Evolutionary conservation across 2,329 filamentous ascomycete genomes (phyloP).

Genomic region (Venturia oleaginea): DNA sequence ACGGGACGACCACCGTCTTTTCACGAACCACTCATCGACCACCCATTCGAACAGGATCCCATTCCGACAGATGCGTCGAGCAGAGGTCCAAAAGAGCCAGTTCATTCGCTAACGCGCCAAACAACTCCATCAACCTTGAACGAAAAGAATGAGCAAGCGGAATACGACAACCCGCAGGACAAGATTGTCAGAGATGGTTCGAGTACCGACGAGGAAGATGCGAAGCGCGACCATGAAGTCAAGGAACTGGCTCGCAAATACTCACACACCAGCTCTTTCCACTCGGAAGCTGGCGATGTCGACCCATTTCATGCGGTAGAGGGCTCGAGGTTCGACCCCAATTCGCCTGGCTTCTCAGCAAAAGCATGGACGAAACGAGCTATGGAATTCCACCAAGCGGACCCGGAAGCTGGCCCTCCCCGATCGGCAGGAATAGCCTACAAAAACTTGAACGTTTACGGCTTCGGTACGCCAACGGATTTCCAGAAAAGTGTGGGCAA

Average conservation of each 20-base stretch:
- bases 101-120: neutral
- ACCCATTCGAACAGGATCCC: constrained; percentile 2
- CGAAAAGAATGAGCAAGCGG: constrained; percentile 8
- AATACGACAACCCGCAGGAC: neutral
- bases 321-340: constrained; percentile 37
- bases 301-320: constrained; percentile 32
- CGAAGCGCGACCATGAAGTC: constrained; percentile 28
- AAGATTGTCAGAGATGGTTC: neutral
- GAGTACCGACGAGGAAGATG: constrained; percentile 17
- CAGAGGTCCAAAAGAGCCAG: neutral
- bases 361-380: constrained; percentile 41
- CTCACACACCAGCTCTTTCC: constrained; percentile 31
- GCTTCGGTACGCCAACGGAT: constrained; percentile 40
- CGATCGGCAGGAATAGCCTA: constrained; percentile 40
- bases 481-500: constrained; percentile 44
- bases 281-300: constrained; percentile 22
- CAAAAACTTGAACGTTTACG: constrained; percentile 38
- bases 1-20: neutral
- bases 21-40: constrained; percentile 2
- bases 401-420: constrained; percentile 31
- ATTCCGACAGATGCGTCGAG: neutral
- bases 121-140: neutral
- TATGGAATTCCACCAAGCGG: constrained; percentile 36
- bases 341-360: constrained; percentile 38
- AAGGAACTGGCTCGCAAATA: constrained; percentile 33